phyloP scores from a whole-genome alignment of 2,329 filamentous ascomycete species.

The Diaporthe sp. region DNA sequence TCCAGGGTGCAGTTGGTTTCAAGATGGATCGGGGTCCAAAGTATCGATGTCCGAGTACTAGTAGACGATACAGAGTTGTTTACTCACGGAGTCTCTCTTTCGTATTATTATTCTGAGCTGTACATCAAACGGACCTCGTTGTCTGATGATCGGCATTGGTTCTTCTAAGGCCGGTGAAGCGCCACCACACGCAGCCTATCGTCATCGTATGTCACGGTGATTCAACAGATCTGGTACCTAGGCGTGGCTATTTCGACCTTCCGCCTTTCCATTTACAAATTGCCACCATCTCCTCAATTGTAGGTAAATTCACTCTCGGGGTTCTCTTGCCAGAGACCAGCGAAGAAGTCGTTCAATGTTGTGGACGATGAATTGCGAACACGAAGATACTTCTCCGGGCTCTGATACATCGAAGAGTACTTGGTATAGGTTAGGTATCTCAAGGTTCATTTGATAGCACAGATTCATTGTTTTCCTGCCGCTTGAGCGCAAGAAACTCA shows the following conservation, averaged over 20 bases:
- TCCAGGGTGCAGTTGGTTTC: background rate
- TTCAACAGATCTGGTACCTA: background rate
- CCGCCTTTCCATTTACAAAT: background rate
- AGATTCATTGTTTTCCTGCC: no score
- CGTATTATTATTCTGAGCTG: background rate
- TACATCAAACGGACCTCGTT: background rate
- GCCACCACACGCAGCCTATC: background rate
- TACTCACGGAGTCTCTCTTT: background rate
- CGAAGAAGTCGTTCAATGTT: no score
- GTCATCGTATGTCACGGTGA: slow-evolving; percentile 24
- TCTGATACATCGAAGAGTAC: no score
- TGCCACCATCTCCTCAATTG: no score
- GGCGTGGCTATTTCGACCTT: no score
- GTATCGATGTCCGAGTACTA: background rate
- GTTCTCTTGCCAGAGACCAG: no score
- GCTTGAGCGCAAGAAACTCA: no score
- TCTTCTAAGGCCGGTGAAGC: background rate
- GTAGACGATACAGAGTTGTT: background rate
- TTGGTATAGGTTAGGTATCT: no score
- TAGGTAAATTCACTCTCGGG: background rate
- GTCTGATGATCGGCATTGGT: slow-evolving; percentile 7
- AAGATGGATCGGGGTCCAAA: background rate
- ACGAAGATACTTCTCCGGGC: no score
- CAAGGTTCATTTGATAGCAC: no score
- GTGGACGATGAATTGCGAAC: no score